Evolutionary conservation across 805 yeast genomes (phyloP).

Genomic region (Candida lessepsii): DNA sequence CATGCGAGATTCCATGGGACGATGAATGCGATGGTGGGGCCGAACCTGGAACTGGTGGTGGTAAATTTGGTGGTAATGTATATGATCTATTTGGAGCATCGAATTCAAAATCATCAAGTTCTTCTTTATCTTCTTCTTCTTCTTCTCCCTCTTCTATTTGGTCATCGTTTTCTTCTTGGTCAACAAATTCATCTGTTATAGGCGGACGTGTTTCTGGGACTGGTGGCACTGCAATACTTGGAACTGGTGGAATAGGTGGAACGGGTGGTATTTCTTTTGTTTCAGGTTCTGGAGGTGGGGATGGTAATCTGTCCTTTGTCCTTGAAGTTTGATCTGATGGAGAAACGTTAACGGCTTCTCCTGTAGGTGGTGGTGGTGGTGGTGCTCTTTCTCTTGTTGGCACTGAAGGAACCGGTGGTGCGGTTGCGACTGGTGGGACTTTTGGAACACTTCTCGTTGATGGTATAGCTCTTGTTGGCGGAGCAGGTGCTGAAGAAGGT

Average conservation of each 20-base stretch:
- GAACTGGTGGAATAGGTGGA: slow-evolving; percentile 4
- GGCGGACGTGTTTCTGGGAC: background rate
- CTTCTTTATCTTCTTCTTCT: slow-evolving; percentile 9
- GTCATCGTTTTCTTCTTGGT: slow-evolving; percentile 7
- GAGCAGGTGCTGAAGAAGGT: slow-evolving; percentile 8
- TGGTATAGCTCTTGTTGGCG: background rate
- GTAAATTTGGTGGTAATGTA: slow-evolving; percentile 13
- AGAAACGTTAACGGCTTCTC: too few relatives aligned
- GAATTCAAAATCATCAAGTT: slow-evolving; percentile 16
- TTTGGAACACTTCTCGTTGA: too few relatives aligned
- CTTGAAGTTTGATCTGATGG: too few relatives aligned
- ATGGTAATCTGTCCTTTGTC: too few relatives aligned
- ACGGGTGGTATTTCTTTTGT: slow-evolving; percentile 5
- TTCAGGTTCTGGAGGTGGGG: background rate
- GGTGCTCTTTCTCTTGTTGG: slow-evolving; percentile 9
- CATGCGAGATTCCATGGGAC: too few relatives aligned
- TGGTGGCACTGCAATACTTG: background rate
- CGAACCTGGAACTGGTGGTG: slow-evolving; percentile 6
- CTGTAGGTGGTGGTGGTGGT: slow-evolving; percentile 12
- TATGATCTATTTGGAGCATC: slow-evolving; percentile 15
- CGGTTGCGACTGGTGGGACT: slow-evolving; percentile 15
- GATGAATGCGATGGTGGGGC: too few relatives aligned
- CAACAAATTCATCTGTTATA: background rate
- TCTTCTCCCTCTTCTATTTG: background rate
- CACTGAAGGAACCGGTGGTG: slow-evolving; percentile 7